These are phyloP conservation scores for Saccharum officinarum DNA, from an alignment of 176 grass and related monocot genomes.

Conservation along the genomic window DNA sequence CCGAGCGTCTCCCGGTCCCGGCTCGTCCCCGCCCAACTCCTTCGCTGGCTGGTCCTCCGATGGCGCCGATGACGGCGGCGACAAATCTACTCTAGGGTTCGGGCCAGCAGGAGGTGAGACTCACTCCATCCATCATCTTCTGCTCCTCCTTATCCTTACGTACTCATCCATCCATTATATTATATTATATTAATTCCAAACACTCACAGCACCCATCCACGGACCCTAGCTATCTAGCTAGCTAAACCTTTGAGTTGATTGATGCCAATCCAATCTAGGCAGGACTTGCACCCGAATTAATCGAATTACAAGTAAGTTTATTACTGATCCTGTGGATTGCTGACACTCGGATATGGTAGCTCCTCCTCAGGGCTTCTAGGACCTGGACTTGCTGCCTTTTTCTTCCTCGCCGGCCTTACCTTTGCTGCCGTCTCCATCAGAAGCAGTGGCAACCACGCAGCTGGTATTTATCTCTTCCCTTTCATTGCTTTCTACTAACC, in stretches of 20 bases:
- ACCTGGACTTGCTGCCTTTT: constrained; percentile 64
- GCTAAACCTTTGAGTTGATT: background rate
- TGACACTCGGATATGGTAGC: constrained; percentile 62
- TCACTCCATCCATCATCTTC: background rate
- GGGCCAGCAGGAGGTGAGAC: constrained; percentile 34
- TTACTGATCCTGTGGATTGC: constrained; percentile 2
- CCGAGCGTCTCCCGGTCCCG: background rate
- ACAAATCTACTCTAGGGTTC: constrained; percentile 13
- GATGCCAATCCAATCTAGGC: background rate
- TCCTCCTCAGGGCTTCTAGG: constrained; percentile 75
- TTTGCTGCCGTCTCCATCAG: constrained; percentile 61
- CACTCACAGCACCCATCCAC: background rate
- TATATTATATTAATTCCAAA: too few species aligned
- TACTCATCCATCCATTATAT: background rate
- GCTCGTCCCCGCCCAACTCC: constrained; percentile 26
- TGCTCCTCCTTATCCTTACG: background rate
- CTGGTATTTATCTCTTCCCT: constrained; percentile 34
- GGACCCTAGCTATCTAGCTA: background rate
- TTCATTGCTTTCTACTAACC: background rate
- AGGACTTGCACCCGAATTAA: background rate
- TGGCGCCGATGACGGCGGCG: constrained; percentile 11
- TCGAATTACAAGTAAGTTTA: background rate
- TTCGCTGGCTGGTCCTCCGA: constrained; percentile 77
- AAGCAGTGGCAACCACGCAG: constrained; percentile 17
- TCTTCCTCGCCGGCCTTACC: constrained; percentile 67